Evolutionary conservation across 257 asterid genomes (phyloP).

Genomic region (Eucommia ulmoides): DNA sequence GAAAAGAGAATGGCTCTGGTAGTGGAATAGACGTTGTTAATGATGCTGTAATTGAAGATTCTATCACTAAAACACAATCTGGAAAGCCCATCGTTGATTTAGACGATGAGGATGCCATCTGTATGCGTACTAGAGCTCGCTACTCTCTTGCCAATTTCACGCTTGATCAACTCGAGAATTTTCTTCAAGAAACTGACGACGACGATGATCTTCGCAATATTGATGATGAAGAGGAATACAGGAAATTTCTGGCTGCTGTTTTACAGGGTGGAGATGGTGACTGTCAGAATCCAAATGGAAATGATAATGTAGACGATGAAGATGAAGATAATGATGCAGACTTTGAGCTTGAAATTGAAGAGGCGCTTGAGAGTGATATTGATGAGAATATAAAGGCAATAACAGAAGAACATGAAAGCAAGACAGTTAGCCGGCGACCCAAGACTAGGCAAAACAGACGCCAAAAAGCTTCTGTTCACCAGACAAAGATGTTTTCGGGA

Average conservation of each 20-base stretch:
- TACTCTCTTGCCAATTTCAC: constrained; percentile 90
- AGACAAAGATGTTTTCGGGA: constrained; percentile 37
- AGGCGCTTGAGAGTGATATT: constrained; percentile 92
- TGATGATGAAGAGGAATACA: constrained; percentile 85
- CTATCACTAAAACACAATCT: constrained; percentile 17
- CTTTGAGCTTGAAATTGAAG: constrained; percentile 95
- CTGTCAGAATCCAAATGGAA: constrained; percentile 36
- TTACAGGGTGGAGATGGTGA: constrained; percentile 58
- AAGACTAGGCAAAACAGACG: constrained; percentile 59
- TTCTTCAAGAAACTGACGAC: constrained; percentile 96
- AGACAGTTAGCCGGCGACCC: constrained; percentile 29
- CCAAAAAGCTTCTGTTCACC: constrained; percentile 35
- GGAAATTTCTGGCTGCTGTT: constrained; percentile 87
- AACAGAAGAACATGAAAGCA: constrained; percentile 22
- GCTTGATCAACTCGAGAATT: constrained; percentile 92
- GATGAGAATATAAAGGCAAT: constrained; percentile 39
- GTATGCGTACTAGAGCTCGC: constrained; percentile 95
- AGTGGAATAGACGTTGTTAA: constrained; percentile 13
- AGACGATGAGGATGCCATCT: constrained; percentile 71
- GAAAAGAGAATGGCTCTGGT: constrained; percentile 22
- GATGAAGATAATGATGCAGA: constrained; percentile 99
- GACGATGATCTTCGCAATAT: constrained; percentile 90
- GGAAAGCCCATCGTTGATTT: constrained; percentile 26
- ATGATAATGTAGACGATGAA: constrained; percentile 70
- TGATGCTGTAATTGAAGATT: constrained; percentile 14